These are phyloP conservation scores for Daldinia bambusicola DNA, from an alignment of 495 filamentous ascomycete species.

Conservation along the genomic window DNA sequence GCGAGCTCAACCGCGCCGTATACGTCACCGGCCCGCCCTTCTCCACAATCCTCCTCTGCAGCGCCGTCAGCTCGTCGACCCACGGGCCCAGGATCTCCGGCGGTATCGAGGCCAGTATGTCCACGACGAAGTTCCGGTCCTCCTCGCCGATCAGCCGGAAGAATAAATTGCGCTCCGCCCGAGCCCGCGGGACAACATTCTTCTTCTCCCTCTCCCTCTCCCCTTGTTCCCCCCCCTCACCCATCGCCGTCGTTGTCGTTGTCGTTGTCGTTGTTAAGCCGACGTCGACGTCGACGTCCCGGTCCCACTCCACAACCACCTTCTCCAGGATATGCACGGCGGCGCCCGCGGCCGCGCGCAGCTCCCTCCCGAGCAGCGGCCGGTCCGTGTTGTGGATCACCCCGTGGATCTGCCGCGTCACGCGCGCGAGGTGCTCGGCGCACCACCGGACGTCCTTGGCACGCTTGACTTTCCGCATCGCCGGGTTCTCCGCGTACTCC, in stretches of 20 bases:
- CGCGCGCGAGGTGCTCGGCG: conserved; percentile 49
- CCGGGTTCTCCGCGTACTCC: conserved; percentile 24
- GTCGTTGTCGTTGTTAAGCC: too few relatives aligned
- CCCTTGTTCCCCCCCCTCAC: too few relatives aligned
- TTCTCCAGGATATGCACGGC: conserved; percentile 54
- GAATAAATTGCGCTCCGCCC: conserved; percentile 51
- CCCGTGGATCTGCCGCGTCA: conserved; percentile 50
- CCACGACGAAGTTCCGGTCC: conserved; percentile 52
- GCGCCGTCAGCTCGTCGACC: conserved; percentile 33
- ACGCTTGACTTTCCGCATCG: conserved; percentile 13
- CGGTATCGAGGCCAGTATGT: conserved; percentile 51
- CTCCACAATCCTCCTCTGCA: conserved; percentile 27
- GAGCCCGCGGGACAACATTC: conserved; percentile 22
- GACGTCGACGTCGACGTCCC: too few relatives aligned
- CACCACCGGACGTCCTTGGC: conserved; percentile 53
- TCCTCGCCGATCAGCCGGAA: conserved; percentile 51
- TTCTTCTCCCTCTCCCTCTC: conserved; percentile 3
- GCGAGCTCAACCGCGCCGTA: conserved; percentile 21
- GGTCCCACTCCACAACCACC: conserved; percentile 49
- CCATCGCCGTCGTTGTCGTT: too few relatives aligned
- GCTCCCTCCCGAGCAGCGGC: conserved; percentile 49
- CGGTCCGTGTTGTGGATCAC: conserved; percentile 49
- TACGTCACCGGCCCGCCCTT: conserved; percentile 31
- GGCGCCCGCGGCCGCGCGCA: conserved; percentile 53
- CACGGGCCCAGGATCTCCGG: conserved; percentile 36